phyloP scores from a whole-genome alignment of 495 filamentous ascomycete species.

The Aspergillus sparsus region DNA sequence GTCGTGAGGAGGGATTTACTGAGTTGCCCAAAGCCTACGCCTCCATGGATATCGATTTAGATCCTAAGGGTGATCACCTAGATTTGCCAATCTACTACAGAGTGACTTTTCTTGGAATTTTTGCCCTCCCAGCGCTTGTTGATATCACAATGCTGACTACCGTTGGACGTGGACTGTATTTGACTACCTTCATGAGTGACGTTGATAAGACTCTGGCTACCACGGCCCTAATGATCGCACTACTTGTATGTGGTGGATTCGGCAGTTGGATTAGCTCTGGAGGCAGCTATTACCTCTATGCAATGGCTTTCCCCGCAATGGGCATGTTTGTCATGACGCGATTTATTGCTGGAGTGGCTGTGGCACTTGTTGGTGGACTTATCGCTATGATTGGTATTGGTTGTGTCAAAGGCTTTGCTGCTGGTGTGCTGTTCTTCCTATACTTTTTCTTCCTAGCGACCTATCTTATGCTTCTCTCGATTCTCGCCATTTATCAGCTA shows the following conservation, averaged over 20 bases:
- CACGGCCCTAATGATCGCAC: conserved; percentile 21
- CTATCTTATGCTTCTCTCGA: conserved; percentile 19
- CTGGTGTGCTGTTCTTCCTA: conserved; percentile 21
- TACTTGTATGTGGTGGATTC: conserved; percentile 23
- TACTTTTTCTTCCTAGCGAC: conserved; percentile 24
- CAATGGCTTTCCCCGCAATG: conserved; percentile 24
- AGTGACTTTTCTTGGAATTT: conserved; percentile 21
- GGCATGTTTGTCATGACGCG: conserved; percentile 26
- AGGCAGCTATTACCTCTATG: conserved; percentile 24
- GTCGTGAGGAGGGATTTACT: conserved; percentile 21
- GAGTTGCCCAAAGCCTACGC: conserved; percentile 23
- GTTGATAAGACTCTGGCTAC: conserved; percentile 21
- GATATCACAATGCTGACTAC: conserved; percentile 23
- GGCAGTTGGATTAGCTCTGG: conserved; percentile 24
- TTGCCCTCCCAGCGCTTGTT: conserved; percentile 20
- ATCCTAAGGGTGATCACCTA: conserved; percentile 16
- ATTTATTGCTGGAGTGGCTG: conserved; percentile 18
- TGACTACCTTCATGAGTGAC: conserved; percentile 24
- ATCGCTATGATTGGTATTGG: conserved; percentile 19
- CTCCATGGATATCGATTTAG: conserved; percentile 23
- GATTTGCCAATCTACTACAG: conserved; percentile 15
- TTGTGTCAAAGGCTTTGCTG: conserved; percentile 17
- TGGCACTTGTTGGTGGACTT: conserved; percentile 16
- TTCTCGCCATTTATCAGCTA: conserved; percentile 19
- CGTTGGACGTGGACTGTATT: conserved; percentile 21